Conservation (phyloP, 2,329 filamentous ascomycete species). For the Pseudopyrenochaeta lycopersici region DNA sequence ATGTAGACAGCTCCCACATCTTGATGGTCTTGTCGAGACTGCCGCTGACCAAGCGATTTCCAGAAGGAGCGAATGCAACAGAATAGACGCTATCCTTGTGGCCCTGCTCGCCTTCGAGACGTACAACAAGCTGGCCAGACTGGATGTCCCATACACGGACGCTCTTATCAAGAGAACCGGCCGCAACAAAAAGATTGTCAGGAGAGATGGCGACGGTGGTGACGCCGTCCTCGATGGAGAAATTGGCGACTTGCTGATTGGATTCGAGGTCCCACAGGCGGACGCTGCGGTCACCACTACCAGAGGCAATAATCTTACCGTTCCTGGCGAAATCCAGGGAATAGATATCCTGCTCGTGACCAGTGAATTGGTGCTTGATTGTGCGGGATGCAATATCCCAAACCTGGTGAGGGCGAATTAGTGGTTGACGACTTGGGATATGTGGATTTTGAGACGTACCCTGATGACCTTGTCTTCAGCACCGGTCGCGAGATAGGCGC, state of each 20-base stretch:
- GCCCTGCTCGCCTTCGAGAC: slow-evolving; percentile 89
- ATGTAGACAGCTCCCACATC: slow-evolving; percentile 92
- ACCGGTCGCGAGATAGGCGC: slow-evolving; percentile 91
- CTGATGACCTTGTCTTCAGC: slow-evolving; percentile 97
- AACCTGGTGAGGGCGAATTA: slow-evolving; percentile 64
- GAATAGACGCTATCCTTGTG: slow-evolving; percentile 98
- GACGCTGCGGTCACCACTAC: slow-evolving; percentile 92
- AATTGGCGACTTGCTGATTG: slow-evolving; percentile 80
- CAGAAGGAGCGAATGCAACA: slow-evolving; percentile 93
- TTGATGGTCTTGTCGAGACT: slow-evolving; percentile 98
- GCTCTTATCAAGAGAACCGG: slow-evolving; percentile 95
- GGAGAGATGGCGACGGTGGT: slow-evolving; percentile 98
- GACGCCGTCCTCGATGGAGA: slow-evolving; percentile 95
- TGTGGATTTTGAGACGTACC: slow-evolving; percentile 63
- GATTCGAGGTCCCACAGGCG: slow-evolving; percentile 95
- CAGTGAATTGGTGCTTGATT: slow-evolving; percentile 93
- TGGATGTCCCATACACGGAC: slow-evolving; percentile 96
- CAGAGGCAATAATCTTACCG: slow-evolving; percentile 92
- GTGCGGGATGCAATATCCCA: slow-evolving; percentile 89
- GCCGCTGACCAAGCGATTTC: slow-evolving; percentile 90
- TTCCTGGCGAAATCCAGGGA: slow-evolving; percentile 94
- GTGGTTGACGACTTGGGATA: not conserved
- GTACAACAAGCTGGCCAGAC: slow-evolving; percentile 85
- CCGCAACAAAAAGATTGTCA: slow-evolving; percentile 91
- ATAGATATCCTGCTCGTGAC: slow-evolving; percentile 98